Evolutionary conservation across 169 alveolate genomes (phyloP).

Genomic region (Plasmodium reichenowi): DNA sequence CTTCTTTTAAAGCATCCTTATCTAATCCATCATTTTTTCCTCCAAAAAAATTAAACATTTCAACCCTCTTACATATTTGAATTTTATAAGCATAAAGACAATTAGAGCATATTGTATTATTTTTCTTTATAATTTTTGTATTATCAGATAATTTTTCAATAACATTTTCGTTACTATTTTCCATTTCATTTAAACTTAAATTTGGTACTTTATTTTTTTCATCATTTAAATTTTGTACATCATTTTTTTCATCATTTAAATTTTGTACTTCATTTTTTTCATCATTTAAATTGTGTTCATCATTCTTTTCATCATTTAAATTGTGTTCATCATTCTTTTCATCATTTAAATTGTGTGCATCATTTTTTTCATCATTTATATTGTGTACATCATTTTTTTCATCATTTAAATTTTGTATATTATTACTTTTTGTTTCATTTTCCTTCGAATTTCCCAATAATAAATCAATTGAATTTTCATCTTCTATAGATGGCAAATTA

Average conservation of each 20-base stretch:
- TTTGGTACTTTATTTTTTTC: not conserved
- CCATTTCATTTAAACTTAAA: too few relatives aligned
- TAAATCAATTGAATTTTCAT: slow-evolving; percentile 33
- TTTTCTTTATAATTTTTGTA: slow-evolving; percentile 11
- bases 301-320: too few relatives aligned
- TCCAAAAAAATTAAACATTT: not conserved
- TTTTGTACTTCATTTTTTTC: too few relatives aligned
- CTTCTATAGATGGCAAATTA: slow-evolving; percentile 63
- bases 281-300: too few relatives aligned
- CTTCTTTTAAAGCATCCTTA: not conserved
- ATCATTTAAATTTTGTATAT: too few relatives aligned
- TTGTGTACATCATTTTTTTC: too few relatives aligned
- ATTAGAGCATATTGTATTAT: slow-evolving; percentile 58
- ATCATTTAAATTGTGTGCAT: too few relatives aligned
- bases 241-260: too few relatives aligned
- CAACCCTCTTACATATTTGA: slow-evolving; percentile 35
- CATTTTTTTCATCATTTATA: too few relatives aligned
- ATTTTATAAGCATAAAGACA: slow-evolving; percentile 64
- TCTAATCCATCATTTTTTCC: not conserved
- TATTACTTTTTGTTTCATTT: not conserved
- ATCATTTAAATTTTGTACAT: not conserved
- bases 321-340: too few relatives aligned
- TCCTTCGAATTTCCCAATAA: slow-evolving; percentile 29
- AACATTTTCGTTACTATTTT: too few relatives aligned
- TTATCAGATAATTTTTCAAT: too few relatives aligned